phyloP scores from a whole-genome alignment of 1,139 yeast species.

The Nematodospora anomalae region DNA sequence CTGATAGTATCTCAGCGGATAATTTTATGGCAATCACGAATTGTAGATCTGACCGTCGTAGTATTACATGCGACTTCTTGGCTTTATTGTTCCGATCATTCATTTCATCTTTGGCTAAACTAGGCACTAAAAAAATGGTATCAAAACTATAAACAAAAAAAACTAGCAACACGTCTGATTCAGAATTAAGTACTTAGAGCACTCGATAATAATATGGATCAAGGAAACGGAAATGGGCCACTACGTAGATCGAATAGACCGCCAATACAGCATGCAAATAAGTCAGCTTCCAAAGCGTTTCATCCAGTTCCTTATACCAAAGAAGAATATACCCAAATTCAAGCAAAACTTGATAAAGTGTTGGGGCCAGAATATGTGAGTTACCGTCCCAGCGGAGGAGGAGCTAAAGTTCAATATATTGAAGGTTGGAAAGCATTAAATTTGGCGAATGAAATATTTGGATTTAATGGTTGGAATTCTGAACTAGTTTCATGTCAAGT shows the following conservation, averaged over 20 bases:
- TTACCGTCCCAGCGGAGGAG: constrained; percentile 76
- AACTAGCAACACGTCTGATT: constrained; percentile 6
- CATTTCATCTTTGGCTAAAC: background rate
- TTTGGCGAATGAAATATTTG: constrained; percentile 77
- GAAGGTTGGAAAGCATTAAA: constrained; percentile 84
- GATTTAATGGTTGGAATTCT: constrained; percentile 79
- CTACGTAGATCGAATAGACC: constrained; percentile 6
- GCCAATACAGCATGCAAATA: constrained; percentile 6
- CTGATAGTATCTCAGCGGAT: constrained; percentile 9
- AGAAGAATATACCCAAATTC: constrained; percentile 43
- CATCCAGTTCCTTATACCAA: constrained; percentile 33
- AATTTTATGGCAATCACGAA: constrained; percentile 7
- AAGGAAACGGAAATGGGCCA: constrained; percentile 5
- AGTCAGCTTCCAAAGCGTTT: constrained; percentile 17
- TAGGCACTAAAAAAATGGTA: background rate
- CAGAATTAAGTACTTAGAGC: background rate
- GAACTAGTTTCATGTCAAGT: constrained; percentile 64
- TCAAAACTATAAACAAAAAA: background rate
- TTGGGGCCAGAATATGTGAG: constrained; percentile 92
- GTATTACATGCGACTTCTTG: background rate
- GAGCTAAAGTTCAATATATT: constrained; percentile 63
- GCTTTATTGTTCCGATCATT: background rate
- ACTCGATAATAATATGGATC: constrained; percentile 1
- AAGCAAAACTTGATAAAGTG: constrained; percentile 52
- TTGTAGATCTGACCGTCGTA: background rate